Evolutionary conservation across 768 basidiomycete genomes (phyloP), one percentile per base, ranked within the genome.

Genomic region (Cystobasidiopsis lactophilus): DNA sequence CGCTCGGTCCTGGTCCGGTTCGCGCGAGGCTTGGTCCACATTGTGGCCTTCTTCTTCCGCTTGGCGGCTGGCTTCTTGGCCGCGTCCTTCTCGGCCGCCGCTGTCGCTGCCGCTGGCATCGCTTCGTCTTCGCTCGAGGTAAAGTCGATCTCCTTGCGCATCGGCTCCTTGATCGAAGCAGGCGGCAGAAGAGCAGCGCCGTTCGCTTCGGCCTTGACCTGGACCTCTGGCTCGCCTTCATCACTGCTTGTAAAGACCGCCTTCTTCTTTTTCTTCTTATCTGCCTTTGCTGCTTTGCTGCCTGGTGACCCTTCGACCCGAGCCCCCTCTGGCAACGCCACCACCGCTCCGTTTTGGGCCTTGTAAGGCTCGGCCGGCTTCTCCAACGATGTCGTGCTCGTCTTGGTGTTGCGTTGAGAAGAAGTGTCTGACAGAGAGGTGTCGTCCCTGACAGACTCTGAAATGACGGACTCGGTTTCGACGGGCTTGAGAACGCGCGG

Each of bases 371-470:
- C 13, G 39, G 16, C 27, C 3, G 31, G 26, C n/a, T 29, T 14
- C 41, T 23, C 24, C 54, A 16, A 30, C 54, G 48, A 39, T 39
- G 40, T 33, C 46, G 39, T 31, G 23, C 43, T 40, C 44, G 23
- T 40, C 21, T 18, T 43, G 48, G 13, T 40, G 29, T 33, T 43
- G 41, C 41, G 41, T 9, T 9, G 19, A 13, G 45, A 47, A n/a
- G 45, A 47, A 27, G 45, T 26, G 14, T 31, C 45, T 27, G 45
- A 43, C 10, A 26, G 19, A 11, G 23, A n/a, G 38, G 35, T 21
- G 23, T 51, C 50, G 41, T 51, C 31, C 21, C 31, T 26, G 24
- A 44, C 5, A 23, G 52, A 52, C 29, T 19, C 2, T 10, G 46
- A n/a, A 39, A 31, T 1, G 18, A 26, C 40, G 38, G 24, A 29